Conservation (phyloP, 208 protist species). For the Spongospora subterranea region DNA sequence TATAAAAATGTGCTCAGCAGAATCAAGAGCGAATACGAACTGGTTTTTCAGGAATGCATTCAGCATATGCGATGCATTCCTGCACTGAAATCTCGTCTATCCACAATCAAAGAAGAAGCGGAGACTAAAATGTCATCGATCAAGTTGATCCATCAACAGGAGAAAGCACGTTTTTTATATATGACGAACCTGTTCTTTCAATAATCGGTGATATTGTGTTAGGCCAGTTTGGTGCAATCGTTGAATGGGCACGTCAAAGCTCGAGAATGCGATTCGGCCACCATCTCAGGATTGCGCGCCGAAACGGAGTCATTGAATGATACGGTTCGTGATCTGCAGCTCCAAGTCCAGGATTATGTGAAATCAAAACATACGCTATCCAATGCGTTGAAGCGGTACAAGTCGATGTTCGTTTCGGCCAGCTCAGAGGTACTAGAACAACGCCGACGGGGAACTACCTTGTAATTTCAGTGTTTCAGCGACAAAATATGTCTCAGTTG, state of each 20-base stretch:
- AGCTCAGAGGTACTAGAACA: too few relatives aligned
- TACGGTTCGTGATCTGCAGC: neutral
- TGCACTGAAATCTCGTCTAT: neutral
- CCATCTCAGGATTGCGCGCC: neutral
- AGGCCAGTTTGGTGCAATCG: too few relatives aligned
- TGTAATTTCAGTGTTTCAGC: too few relatives aligned
- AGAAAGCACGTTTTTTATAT: too few relatives aligned
- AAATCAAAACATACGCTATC: neutral
- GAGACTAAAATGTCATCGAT: neutral
- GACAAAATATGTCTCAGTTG: too few relatives aligned
- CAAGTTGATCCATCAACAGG: neutral
- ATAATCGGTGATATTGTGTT: too few relatives aligned
- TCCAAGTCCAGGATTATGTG: neutral
- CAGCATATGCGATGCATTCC: slow-evolving; percentile 8
- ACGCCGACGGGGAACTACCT: too few relatives aligned
- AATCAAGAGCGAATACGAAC: slow-evolving; percentile 5
- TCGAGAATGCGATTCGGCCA: neutral
- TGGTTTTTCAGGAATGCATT: neutral
- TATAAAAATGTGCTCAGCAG: neutral
- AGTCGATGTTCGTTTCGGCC: neutral
- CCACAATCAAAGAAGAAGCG: slow-evolving; percentile 13
- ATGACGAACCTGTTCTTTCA: too few relatives aligned
- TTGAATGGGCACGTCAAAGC: neutral
- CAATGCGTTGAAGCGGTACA: neutral
- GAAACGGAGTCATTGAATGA: neutral